A percentile compares a stretch with the other conserved stretches of the same genome.
Conservation (phyloP, 2,329 filamentous ascomycete species). For the Fusarium multiceps region DNA sequence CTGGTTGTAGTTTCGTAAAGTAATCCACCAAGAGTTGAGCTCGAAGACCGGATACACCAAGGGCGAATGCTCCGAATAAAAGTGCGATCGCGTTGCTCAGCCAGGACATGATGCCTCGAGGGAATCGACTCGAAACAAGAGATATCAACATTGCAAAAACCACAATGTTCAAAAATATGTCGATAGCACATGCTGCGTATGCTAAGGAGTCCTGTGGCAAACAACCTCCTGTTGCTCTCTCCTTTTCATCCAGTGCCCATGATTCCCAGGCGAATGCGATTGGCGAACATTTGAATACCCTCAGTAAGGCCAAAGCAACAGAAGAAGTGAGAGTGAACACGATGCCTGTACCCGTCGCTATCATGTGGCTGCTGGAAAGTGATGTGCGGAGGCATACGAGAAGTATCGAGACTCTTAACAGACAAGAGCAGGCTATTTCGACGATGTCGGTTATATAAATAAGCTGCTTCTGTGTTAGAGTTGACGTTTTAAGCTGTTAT, state of each 20-base stretch:
- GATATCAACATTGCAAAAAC: slow-evolving; percentile 58
- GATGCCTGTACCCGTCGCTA: slow-evolving; percentile 50
- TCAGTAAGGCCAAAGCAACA: slow-evolving; percentile 51
- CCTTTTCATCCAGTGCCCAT: slow-evolving; percentile 28
- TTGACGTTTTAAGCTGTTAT: neutral
- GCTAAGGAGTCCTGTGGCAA: slow-evolving; percentile 48
- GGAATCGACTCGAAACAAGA: slow-evolving; percentile 53
- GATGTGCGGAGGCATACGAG: slow-evolving; percentile 55
- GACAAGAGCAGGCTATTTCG: slow-evolving; percentile 53
- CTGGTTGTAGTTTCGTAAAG: slow-evolving; percentile 52
- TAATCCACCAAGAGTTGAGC: slow-evolving; percentile 49
- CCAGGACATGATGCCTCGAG: slow-evolving; percentile 57
- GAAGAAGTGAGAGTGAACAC: slow-evolving; percentile 51
- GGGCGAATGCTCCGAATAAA: slow-evolving; percentile 56
- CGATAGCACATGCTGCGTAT: slow-evolving; percentile 57
- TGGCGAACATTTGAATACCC: slow-evolving; percentile 56
- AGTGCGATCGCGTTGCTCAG: slow-evolving; percentile 57
- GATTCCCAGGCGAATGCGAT: slow-evolving; percentile 51
- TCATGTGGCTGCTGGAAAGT: slow-evolving; percentile 49
- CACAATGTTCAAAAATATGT: slow-evolving; percentile 59
- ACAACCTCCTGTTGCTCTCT: slow-evolving; percentile 28
- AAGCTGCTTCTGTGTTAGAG: slow-evolving; percentile 34
- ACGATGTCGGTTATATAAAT: slow-evolving; percentile 49
- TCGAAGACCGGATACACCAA: slow-evolving; percentile 52
- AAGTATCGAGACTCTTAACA: slow-evolving; percentile 56